Base-by-base conservation (phyloP, 2,329 filamentous ascomycete species). In the Parastagonospora nodorum region DNA sequence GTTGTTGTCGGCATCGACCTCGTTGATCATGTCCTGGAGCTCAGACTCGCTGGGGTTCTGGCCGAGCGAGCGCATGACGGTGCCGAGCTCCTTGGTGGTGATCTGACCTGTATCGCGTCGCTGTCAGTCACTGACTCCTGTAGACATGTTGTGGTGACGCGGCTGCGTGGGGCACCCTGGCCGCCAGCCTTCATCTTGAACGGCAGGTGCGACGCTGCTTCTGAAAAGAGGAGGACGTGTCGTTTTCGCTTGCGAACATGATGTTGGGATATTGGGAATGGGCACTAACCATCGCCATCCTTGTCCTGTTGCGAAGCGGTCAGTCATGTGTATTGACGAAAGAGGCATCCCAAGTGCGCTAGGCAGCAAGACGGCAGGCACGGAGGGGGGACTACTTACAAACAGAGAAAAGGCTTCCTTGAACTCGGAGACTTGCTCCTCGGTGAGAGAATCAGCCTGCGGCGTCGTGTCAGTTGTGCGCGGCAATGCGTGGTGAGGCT, bases 371-470 rank as follows among this genome's bases (percentile, higher is more conserved):
- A 44, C 47, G 41, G 45, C 50, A 48, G 32, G 16, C 37, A 35
- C 35, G 31, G 28, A 43, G 30, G 10, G 11, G 37, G 38, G 53
- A 49, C 33, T 48, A 87, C 94, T 88, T 88, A 99, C 94, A 80
- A 99, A 99, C 65, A 99, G 90, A 77, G 94, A 99, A 82, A 99
- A 99, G 48, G 94, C 94, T 83, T 99, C 94, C 89, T 97, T 99
- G 85, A 97, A 99, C 83, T 99, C 94, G 76, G 94, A 97, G 77
- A 99, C 94, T 86, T 99, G 94, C 83, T 99, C 94, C 85, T 99
- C 94, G 70, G 94, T 97, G 74, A 99, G 88, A 78, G 93, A 93
- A 78, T 99, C 94, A 77, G 93, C 93, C 93, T 97, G 76, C 51
- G 42, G 30, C 24, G 48, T 41, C 8, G 8, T 35, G 68, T 74